Evolutionary conservation across 257 asterid species (phyloP).

Genomic region (Striga asiatica): DNA sequence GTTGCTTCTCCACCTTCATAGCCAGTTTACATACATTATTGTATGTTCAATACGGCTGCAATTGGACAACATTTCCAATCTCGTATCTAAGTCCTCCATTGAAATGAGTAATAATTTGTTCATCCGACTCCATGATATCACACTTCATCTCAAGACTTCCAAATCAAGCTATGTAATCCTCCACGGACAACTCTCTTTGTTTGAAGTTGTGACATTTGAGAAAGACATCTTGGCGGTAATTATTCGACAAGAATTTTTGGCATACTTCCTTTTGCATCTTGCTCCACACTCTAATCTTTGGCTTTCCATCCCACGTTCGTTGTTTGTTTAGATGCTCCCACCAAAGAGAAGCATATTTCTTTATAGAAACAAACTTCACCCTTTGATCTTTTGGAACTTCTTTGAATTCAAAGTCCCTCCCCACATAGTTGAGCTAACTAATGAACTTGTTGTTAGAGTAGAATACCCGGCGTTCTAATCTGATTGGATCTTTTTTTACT

Average conservation of each 20-base stretch:
- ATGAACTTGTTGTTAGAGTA: background rate
- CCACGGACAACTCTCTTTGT: background rate
- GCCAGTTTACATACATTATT: background rate
- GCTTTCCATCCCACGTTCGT: background rate
- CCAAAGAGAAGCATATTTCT: background rate
- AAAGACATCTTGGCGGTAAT: background rate
- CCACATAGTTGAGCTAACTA: background rate
- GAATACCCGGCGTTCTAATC: too few relatives aligned
- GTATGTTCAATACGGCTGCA: background rate
- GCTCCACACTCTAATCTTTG: background rate
- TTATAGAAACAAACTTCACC: background rate
- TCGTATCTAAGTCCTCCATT: background rate
- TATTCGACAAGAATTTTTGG: background rate
- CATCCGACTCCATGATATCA: background rate
- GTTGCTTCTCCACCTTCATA: background rate
- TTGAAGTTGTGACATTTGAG: background rate
- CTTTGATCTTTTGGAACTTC: background rate
- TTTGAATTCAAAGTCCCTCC: background rate
- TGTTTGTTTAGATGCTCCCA: background rate
- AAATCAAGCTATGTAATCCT: background rate
- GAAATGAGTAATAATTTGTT: background rate
- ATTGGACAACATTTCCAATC: background rate
- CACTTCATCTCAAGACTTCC: background rate
- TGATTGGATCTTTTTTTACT: too few relatives aligned
- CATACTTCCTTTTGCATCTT: background rate